Percentiles rank a stretch among this genome's conserved stretches.
Evolutionary conservation across 805 yeast species (phyloP).

Genomic region (Yamadazyma nakazawae): DNA sequence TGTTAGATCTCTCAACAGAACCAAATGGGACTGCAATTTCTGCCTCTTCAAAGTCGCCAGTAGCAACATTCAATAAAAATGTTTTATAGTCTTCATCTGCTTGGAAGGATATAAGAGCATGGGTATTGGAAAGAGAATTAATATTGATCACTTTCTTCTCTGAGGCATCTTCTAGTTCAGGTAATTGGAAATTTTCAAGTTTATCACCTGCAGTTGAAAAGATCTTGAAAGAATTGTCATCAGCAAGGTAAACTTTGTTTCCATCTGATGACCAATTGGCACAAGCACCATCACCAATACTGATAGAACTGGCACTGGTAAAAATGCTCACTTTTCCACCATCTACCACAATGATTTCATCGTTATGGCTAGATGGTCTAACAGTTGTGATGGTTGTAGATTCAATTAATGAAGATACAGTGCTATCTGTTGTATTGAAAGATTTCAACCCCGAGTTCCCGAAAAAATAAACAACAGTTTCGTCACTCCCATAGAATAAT

Average conservation of each 20-base stretch:
- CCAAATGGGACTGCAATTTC: slow-evolving; percentile 56
- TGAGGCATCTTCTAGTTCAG: slow-evolving; percentile 3
- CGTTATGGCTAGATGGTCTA: not conserved
- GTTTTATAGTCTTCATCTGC: slow-evolving; percentile 14
- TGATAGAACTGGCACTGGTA: not conserved
- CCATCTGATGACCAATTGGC: slow-evolving; percentile 6
- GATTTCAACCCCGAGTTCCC: not conserved
- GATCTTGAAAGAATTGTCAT: not conserved
- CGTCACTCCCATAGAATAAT: slow-evolving; percentile 27
- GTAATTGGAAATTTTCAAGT: not conserved
- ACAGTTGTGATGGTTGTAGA: not conserved
- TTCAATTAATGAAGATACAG: not conserved
- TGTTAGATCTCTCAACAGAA: slow-evolving; percentile 42
- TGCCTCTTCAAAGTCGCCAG: slow-evolving; percentile 32
- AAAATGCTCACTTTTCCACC: not conserved
- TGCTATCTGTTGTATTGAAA: not conserved
- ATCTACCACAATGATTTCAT: not conserved
- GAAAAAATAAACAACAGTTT: slow-evolving; percentile 23
- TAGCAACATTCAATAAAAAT: slow-evolving; percentile 19
- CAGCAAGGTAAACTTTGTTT: not conserved
- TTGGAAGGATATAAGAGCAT: slow-evolving; percentile 7
- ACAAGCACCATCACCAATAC: not conserved
- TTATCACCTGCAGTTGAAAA: not conserved
- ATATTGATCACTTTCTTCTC: not conserved
- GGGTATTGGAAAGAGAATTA: not conserved